phyloP scores from a whole-genome alignment of 1,284 basidiomycete species.

The Ceratobasidium sp. region DNA sequence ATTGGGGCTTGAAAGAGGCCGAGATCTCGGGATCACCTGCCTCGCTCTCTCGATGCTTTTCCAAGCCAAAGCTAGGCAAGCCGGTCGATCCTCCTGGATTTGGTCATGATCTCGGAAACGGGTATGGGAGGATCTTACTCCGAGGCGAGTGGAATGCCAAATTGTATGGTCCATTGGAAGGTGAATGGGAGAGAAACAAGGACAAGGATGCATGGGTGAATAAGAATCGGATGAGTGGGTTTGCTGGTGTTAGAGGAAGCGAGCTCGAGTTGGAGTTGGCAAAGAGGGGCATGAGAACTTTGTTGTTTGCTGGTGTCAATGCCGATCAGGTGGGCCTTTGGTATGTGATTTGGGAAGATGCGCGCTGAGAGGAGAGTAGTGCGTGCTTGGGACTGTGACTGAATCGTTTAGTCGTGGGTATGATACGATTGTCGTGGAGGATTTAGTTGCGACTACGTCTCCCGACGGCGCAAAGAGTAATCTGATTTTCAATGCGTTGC shows the following conservation, averaged over 20 bases:
- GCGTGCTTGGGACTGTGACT: slow-evolving; percentile 29
- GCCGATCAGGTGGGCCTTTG: slow-evolving; percentile 58
- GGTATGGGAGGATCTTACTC: slow-evolving; percentile 68
- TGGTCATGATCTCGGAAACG: slow-evolving; percentile 61
- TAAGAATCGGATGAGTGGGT: slow-evolving; percentile 73
- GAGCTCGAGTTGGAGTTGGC: slow-evolving; percentile 66
- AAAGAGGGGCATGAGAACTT: slow-evolving; percentile 66
- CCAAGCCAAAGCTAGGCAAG: slow-evolving; percentile 39
- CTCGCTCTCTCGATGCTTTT: slow-evolving; percentile 60
- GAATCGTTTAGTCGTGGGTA: slow-evolving; percentile 29
- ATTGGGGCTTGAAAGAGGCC: slow-evolving; percentile 71
- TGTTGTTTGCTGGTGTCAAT: slow-evolving; percentile 71
- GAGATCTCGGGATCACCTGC: slow-evolving; percentile 70
- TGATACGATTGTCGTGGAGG: slow-evolving; percentile 32
- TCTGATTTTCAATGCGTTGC: slow-evolving; percentile 22
- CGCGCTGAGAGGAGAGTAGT: slow-evolving; percentile 40
- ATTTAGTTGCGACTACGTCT: slow-evolving; percentile 34
- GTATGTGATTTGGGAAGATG: neutral
- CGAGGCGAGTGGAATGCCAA: slow-evolving; percentile 61
- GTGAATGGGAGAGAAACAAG: slow-evolving; percentile 60
- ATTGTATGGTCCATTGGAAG: slow-evolving; percentile 68
- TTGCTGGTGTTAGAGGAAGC: slow-evolving; percentile 67
- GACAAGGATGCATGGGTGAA: slow-evolving; percentile 70
- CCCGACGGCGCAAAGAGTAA: slow-evolving; percentile 28
- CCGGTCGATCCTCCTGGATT: slow-evolving; percentile 63